Evolutionary conservation across 495 filamentous ascomycete genomes (phyloP).

Genomic region (Annulohypoxylon nitens): DNA sequence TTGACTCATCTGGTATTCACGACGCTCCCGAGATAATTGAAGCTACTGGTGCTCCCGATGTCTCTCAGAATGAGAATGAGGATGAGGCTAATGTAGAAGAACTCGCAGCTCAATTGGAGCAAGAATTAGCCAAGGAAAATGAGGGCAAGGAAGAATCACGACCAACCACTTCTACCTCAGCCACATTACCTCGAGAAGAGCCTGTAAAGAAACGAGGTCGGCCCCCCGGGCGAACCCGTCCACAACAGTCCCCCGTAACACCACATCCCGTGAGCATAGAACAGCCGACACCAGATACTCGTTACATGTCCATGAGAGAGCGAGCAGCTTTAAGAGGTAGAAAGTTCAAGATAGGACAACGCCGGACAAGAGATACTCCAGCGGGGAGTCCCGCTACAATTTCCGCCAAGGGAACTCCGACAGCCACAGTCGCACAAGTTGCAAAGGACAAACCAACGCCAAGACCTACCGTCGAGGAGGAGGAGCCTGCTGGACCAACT

Average conservation of each 20-base stretch:
- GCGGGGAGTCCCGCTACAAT: conserved; percentile 35
- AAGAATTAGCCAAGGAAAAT: conserved; percentile 33
- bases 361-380: conserved; percentile 39
- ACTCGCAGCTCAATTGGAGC: conserved; percentile 46
- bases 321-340: conserved; percentile 60
- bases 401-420: conserved; percentile 30
- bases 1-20: conserved; percentile 2
- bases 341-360: conserved; percentile 57
- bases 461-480: conserved; percentile 11
- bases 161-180: conserved; percentile 10
- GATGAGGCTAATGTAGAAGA: conserved; percentile 44
- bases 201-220: conserved; percentile 36
- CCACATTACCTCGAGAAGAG: conserved; percentile 16
- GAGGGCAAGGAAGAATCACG: conserved; percentile 19
- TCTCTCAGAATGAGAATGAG: conserved; percentile 29
- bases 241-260: conserved; percentile 16
- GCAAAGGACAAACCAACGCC: not conserved
- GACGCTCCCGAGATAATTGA: not conserved
- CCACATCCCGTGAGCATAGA: conserved; percentile 10
- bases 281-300: conserved; percentile 35
- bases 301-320: conserved; percentile 61
- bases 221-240: conserved; percentile 31
- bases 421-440: conserved; percentile 13
- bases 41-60: not conserved
- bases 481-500: conserved; percentile 25